Evolutionary conservation across 495 filamentous ascomycete genomes (phyloP).

Genomic region (Lasiosphaeria hispida): DNA sequence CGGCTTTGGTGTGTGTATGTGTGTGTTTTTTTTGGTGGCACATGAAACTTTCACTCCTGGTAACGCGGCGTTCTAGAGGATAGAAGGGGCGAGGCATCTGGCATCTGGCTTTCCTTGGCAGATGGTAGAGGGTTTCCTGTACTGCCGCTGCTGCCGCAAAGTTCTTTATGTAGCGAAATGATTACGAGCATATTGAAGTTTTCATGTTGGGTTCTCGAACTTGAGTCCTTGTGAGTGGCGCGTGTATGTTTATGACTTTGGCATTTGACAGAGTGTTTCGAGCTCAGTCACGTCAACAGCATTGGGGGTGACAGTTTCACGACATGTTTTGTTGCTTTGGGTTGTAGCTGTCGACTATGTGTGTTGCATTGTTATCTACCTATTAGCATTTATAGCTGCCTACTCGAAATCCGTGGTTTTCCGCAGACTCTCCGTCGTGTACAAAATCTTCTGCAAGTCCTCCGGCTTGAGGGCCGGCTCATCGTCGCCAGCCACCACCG

Average conservation of each 20-base stretch:
- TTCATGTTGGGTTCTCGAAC: not conserved
- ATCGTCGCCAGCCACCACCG: constrained; percentile 19
- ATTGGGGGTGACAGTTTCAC: no score
- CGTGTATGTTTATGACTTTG: no score
- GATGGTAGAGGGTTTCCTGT: constrained; percentile 9
- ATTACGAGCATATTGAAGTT: constrained; percentile 6
- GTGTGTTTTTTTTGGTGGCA: constrained; percentile 19
- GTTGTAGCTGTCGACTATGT: no score
- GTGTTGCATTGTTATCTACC: not conserved
- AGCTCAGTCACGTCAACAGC: no score
- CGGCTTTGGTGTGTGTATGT: constrained; percentile 19
- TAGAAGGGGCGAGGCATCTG: constrained; percentile 24
- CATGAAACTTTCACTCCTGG: constrained; percentile 16
- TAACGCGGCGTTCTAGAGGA: constrained; percentile 30
- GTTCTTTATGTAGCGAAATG: constrained; percentile 18
- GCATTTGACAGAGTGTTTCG: no score
- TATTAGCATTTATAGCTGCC: not conserved
- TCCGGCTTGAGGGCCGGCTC: constrained; percentile 30
- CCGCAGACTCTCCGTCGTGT: constrained; percentile 68
- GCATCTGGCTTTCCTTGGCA: constrained; percentile 13
- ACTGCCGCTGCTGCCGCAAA: constrained; percentile 9
- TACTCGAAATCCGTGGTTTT: constrained; percentile 43
- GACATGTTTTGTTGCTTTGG: no score
- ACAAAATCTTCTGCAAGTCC: constrained; percentile 59
- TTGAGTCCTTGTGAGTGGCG: no score